phyloP scores from a whole-genome alignment of 2,329 filamentous ascomycete species.

The Seiridium unicorne region DNA sequence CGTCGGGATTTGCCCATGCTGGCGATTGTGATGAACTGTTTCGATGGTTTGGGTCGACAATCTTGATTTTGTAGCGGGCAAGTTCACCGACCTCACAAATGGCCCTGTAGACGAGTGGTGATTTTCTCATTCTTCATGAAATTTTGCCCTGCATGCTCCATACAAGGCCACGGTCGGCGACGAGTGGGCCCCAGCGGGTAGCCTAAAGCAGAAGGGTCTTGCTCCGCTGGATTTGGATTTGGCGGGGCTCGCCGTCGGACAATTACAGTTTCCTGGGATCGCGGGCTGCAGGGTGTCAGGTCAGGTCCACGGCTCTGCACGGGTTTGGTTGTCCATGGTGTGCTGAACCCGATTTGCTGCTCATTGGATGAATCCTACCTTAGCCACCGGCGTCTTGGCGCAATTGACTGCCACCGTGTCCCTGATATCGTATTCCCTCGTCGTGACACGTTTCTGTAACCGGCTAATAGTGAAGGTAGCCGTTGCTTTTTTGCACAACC shows the following conservation, averaged over 20 bases:
- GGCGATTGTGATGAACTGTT: neutral
- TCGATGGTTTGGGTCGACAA: neutral
- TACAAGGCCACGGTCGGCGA: slow-evolving; percentile 3
- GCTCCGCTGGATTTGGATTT: neutral
- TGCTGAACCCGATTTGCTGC: too few relatives aligned
- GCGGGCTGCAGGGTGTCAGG: neutral
- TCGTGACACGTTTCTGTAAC: too few relatives aligned
- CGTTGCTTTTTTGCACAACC: too few relatives aligned
- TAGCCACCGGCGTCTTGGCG: too few relatives aligned
- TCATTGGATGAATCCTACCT: too few relatives aligned
- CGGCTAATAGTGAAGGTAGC: too few relatives aligned
- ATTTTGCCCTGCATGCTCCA: neutral
- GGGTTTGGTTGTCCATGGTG: too few relatives aligned
- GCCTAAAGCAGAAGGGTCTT: neutral
- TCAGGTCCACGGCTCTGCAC: too few relatives aligned
- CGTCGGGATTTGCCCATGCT: slow-evolving; percentile 61
- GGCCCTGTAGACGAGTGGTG: too few relatives aligned
- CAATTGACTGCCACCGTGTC: too few relatives aligned
- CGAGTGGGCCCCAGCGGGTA: slow-evolving; percentile 6
- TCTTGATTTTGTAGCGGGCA: neutral
- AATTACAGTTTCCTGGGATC: neutral
- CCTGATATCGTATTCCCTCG: too few relatives aligned
- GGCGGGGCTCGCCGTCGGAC: neutral
- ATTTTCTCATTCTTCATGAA: neutral
- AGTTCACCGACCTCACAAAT: neutral